phyloP scores from a whole-genome alignment of 139 green algal genomes.

The Coccomyxa sp. region DNA sequence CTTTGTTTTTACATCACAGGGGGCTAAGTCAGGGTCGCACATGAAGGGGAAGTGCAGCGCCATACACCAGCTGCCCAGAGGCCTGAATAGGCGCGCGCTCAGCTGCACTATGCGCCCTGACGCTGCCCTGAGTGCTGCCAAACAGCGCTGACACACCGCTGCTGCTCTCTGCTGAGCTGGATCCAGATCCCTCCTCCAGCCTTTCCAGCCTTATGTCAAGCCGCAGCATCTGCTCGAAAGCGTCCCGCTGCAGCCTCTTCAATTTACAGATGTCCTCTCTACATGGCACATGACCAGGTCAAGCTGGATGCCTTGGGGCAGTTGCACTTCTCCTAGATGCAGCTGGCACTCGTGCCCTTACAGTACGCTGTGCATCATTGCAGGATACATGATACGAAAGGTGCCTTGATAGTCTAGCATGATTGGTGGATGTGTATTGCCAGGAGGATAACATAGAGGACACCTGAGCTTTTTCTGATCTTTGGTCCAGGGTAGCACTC shows the following conservation, averaged over 20 bases:
- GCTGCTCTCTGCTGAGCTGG: background rate
- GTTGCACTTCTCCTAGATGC: background rate
- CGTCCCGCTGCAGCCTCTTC: conserved; percentile 42
- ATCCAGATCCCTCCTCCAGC: background rate
- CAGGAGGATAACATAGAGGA: background rate
- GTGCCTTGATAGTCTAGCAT: background rate
- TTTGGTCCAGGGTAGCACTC: too few species aligned
- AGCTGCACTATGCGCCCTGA: background rate
- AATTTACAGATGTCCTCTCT: conserved; percentile 30
- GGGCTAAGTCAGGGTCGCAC: too few species aligned
- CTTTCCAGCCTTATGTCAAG: background rate
- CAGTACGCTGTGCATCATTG: background rate
- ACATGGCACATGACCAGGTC: conserved; percentile 5
- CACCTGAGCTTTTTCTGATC: too few species aligned
- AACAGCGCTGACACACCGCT: background rate
- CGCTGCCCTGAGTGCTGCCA: background rate
- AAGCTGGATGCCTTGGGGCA: background rate
- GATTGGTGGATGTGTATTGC: background rate
- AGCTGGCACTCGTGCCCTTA: background rate
- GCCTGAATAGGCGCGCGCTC: background rate
- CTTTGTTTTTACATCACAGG: too few species aligned
- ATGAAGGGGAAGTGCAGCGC: background rate
- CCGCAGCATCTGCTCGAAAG: conserved; percentile 39
- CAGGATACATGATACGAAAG: background rate
- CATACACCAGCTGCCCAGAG: background rate